Evolutionary conservation across 495 filamentous ascomycete genomes (phyloP), one percentile per base, ranked within the genome.

Genomic region (Penicillium desertorum): DNA sequence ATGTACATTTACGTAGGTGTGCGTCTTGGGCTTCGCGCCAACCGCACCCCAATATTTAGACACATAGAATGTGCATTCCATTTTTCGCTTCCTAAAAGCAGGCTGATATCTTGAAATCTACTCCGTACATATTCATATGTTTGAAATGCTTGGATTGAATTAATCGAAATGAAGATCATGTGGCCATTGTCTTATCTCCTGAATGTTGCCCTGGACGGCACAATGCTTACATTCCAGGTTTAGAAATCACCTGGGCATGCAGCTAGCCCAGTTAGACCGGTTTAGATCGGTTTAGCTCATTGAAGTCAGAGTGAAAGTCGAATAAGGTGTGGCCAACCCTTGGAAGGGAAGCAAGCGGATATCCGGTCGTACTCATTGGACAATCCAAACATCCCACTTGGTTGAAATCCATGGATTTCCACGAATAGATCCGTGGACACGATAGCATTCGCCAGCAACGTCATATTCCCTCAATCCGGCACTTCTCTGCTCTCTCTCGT

Each of bases 301-400:
- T 12, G 30, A 34, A 37, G 34, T 4, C 14, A 37, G 34, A 16
- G 14, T 43, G 50, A 5, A 50, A 17, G 19, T 39, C 43, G 53
- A 55, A 51, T 52, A 58, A 60, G 48, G 53, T 56, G 58, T 60
- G 58, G 58, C 51, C 23, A 48, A 53, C 8, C 16, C 30, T 10
- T 30, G 29, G 30, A 34, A 34, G 30, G 10, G 30, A 23, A 25
- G 34, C 30, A 23, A 25, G 34, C 30, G n/a, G 20, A 11, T 39
- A 34, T 29, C n/a, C 6, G 16, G 39, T 4, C 43, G 11, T 22
- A 51, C 3, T 12, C 9, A n/a, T 16, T 41, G n/a, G 14, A 10
- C 6, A n/a, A 17, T 37, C 5, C 14, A n/a, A n/a, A 37, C 36
- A 29, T 45, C 29, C 17, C 34, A 54, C 51, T 42, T 37, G 27